phyloP scores from a whole-genome alignment of 176 grass and related monocot species.

The Rhynchospora tenuis region DNA sequence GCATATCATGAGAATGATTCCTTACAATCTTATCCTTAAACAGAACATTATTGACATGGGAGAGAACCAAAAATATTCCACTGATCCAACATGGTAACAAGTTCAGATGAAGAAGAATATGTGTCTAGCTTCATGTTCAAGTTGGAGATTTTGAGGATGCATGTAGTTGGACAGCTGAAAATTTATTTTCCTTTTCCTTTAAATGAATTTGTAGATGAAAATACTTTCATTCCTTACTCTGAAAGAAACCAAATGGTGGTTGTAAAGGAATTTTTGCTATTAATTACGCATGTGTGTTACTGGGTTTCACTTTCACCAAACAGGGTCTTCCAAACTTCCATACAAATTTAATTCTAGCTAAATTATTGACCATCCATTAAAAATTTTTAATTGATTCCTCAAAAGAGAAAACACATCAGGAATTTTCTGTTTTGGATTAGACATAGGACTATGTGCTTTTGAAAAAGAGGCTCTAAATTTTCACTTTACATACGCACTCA shows the following conservation, averaged over 20 bases:
- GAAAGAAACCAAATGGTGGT: neutral
- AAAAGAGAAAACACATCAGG: neutral
- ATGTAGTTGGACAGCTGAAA: neutral
- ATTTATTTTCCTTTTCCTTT: no score
- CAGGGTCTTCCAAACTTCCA: neutral
- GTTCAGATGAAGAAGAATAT: conserved; percentile 17
- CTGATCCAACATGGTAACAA: conserved; percentile 1
- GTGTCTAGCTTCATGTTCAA: neutral
- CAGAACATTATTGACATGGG: neutral
- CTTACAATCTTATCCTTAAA: neutral
- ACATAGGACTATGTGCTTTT: conserved; percentile 8
- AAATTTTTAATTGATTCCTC: neutral
- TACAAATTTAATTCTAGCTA: neutral
- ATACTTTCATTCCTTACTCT: neutral
- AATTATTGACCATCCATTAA: neutral
- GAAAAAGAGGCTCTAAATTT: neutral
- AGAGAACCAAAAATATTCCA: conserved; percentile 1
- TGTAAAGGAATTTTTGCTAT: neutral
- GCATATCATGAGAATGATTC: neutral
- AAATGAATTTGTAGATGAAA: neutral
- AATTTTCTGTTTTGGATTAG: neutral
- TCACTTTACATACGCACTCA: neutral
- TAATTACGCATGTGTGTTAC: neutral
- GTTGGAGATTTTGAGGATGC: neutral
- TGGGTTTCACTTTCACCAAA: neutral